Evolutionary conservation across 805 yeast species (phyloP).

Genomic region (Candida boleticola): DNA sequence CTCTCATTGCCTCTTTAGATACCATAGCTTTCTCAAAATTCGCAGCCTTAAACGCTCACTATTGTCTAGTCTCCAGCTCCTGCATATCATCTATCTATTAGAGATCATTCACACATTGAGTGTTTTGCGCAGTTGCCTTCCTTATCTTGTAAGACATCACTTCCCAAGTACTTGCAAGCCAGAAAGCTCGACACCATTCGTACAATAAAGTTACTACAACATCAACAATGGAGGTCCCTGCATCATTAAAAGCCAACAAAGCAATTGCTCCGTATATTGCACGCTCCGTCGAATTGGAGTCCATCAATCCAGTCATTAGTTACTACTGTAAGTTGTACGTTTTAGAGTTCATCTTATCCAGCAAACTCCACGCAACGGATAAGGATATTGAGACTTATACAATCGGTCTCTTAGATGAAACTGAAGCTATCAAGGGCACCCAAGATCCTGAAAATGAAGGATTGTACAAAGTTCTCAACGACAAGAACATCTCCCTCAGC

Average conservation of each 20-base stretch:
- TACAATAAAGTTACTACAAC: too few species aligned
- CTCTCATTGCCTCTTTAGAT: too few species aligned
- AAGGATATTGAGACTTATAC: conserved; percentile 60
- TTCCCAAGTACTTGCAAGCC: too few species aligned
- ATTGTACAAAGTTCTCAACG: conserved; percentile 50
- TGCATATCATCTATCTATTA: too few species aligned
- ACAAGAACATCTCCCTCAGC: conserved; percentile 48
- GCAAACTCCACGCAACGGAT: conserved; percentile 56
- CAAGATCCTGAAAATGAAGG: conserved; percentile 38
- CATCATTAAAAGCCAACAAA: conserved; percentile 25
- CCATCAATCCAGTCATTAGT: conserved; percentile 63
- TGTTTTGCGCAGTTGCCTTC: too few species aligned
- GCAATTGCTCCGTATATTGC: conserved; percentile 46
- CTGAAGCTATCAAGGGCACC: conserved; percentile 55
- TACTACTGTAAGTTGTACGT: conserved; percentile 71
- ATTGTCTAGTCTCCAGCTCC: too few species aligned
- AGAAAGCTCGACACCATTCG: too few species aligned
- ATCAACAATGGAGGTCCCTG: conserved; percentile 22
- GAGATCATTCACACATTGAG: too few species aligned
- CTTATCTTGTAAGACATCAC: too few species aligned
- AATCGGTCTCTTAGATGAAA: conserved; percentile 59
- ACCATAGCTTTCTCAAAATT: too few species aligned
- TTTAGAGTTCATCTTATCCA: conserved; percentile 64
- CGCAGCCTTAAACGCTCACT: too few species aligned
- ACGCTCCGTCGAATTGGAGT: conserved; percentile 56